Conservation (phyloP, 106 monocot genomes). For the Platanthera guangdongensis region DNA sequence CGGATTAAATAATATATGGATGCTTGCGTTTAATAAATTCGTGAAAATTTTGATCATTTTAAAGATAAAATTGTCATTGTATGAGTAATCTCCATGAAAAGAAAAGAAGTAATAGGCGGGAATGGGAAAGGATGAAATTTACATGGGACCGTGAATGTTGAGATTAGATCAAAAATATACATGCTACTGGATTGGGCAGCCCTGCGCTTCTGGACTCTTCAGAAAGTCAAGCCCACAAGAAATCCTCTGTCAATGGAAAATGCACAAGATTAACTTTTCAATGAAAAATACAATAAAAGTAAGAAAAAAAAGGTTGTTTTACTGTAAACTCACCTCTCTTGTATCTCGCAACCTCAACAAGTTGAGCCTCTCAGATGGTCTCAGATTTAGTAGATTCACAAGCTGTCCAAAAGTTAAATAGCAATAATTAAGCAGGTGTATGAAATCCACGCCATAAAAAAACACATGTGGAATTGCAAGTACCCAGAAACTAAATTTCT, state of each 20-base stretch:
- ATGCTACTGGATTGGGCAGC: slow-evolving; percentile 55
- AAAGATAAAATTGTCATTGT: not conserved
- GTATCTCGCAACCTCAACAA: slow-evolving; percentile 67
- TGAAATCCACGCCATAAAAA: not conserved
- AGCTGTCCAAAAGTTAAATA: slow-evolving; percentile 40
- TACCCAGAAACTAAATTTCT: slow-evolving; percentile 91
- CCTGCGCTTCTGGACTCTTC: slow-evolving; percentile 50
- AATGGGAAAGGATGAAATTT: not conserved
- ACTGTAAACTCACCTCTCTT: slow-evolving; percentile 38
- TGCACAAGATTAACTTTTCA: not conserved
- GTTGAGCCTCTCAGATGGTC: slow-evolving; percentile 54
- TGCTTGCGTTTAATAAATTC: too few relatives aligned
- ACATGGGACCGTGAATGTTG: not conserved
- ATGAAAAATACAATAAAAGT: not conserved
- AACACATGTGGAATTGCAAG: not conserved
- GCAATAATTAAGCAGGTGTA: not conserved
- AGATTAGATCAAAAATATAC: not conserved
- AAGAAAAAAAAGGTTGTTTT: not conserved
- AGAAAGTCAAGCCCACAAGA: slow-evolving; percentile 31
- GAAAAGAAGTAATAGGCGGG: not conserved
- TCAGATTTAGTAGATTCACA: slow-evolving; percentile 48
- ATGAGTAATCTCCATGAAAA: too few relatives aligned
- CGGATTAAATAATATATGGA: too few relatives aligned
- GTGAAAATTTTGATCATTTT: too few relatives aligned
- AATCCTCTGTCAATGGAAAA: slow-evolving; percentile 44